Evolutionary conservation across 805 yeast species (phyloP), one percentile per base, ranked within the genome.

Genomic region (Teunomyces panamensis): DNA sequence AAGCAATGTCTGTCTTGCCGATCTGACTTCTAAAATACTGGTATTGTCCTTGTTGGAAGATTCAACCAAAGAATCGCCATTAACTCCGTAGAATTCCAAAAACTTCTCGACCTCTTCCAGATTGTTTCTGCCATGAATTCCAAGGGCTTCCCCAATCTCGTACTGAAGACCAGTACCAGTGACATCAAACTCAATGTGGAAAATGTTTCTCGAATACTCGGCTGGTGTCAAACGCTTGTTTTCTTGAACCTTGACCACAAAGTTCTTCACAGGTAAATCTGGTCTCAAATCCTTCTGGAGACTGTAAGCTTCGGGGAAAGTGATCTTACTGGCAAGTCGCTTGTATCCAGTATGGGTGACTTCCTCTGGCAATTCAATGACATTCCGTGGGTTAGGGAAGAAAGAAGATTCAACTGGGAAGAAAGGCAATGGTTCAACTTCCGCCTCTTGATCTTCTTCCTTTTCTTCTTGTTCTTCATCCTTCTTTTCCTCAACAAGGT

Each of bases 91-190:
- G 61, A 73, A 77, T 16, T 73, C 58, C 56, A 92, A 77, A 68
- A 92, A 92, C 54, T 77, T 76, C 39, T 74, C 79, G 45, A 91
- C 96, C 33, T 73, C 78, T 13, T 71, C 77, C 35, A 75, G 64
- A 57, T 82, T 78, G 73, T 92, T 92, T 62, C 92, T 84, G 43
- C 96, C 97, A 60, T 92, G 97, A 50, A 92, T 81, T 61, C 98
- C 98, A 51, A 92, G 80, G 16, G 98, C 97, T 75, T 92, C 98
- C 65, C 98, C 98, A 62, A 92, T 89, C 54, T 85, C 94, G 65
- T 92, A 92, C 43, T 82, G 88, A 63, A 92, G 75, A 24, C 96
- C 97, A 32, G 97, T 90, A 45, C 95, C 96, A 41, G 90, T 69
- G 62, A 85, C 80, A 64, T 92, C 98, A 56, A 92, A 89, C 71